Percentiles rank a stretch among this genome's conserved stretches.
Conservation (phyloP, 2,329 filamentous ascomycete genomes). For the Macroventuria anomochaeta region DNA sequence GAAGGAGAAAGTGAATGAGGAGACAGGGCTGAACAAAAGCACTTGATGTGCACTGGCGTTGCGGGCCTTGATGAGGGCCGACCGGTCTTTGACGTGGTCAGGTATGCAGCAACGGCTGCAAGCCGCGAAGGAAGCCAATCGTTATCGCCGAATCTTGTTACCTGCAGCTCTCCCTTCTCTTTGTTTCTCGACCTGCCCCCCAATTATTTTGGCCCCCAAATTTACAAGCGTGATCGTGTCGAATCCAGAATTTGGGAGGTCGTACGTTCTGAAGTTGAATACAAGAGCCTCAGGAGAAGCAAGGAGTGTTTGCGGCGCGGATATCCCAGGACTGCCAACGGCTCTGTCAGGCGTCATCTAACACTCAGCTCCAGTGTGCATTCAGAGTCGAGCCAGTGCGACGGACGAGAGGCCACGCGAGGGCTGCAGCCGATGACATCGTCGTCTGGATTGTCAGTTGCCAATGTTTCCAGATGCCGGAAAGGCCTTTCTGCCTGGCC, state of each 20-base stretch:
- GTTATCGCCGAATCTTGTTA: slow-evolving; percentile 45
- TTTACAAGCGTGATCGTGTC: slow-evolving; percentile 8
- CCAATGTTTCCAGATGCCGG: slow-evolving; percentile 21
- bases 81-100: slow-evolving; percentile 46
- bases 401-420: slow-evolving; percentile 1
- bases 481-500: slow-evolving; percentile 30
- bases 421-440: slow-evolving; percentile 22
- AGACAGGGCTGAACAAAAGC: slow-evolving; percentile 38
- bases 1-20: slow-evolving; percentile 22
- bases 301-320: not conserved
- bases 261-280: slow-evolving; percentile 4
- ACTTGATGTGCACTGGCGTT: slow-evolving; percentile 37
- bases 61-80: slow-evolving; percentile 33
- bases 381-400: not conserved
- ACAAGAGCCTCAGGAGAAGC: not conserved
- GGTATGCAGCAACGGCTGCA: slow-evolving; percentile 36
- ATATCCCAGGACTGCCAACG: slow-evolving; percentile 1
- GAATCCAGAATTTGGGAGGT: slow-evolving; percentile 16
- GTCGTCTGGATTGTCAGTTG: slow-evolving; percentile 19
- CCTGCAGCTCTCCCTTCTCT: slow-evolving; percentile 38
- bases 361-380: not conserved
- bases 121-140: slow-evolving; percentile 42
- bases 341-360: slow-evolving; percentile 9
- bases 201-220: slow-evolving; percentile 41
- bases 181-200: slow-evolving; percentile 28